Conservation (phyloP, 2,329 filamentous ascomycete species). For the Cordyceps javanica region DNA sequence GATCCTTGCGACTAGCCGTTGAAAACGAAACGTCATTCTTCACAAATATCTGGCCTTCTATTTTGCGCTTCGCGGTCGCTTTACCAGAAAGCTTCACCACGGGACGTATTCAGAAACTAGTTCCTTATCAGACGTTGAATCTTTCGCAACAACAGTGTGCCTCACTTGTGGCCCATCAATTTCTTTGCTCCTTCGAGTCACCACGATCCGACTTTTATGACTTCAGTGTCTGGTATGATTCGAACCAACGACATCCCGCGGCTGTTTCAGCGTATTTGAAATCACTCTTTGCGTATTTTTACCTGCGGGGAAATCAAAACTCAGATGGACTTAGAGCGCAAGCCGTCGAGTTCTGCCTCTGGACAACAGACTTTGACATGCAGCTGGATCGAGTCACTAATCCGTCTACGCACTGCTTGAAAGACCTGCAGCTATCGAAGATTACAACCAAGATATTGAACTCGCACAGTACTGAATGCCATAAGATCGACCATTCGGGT, state of each 20-base stretch:
- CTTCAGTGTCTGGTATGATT: constrained; percentile 29
- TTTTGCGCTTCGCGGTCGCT: constrained; percentile 18
- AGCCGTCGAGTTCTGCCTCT: neutral
- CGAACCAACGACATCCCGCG: constrained; percentile 23
- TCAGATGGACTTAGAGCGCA: neutral
- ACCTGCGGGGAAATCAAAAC: neutral
- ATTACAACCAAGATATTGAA: constrained; percentile 17
- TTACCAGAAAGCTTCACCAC: constrained; percentile 19
- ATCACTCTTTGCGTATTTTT: constrained; percentile 26
- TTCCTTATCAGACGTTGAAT: constrained; percentile 11
- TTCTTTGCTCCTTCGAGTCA: constrained; percentile 22
- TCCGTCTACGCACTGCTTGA: neutral
- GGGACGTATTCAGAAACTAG: constrained; percentile 17
- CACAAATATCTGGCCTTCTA: constrained; percentile 19
- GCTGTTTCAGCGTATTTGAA: constrained; percentile 26
- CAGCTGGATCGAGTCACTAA: neutral
- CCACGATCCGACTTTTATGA: constrained; percentile 25
- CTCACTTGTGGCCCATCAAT: constrained; percentile 28
- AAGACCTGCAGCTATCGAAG: constrained; percentile 9
- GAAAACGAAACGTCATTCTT: constrained; percentile 13
- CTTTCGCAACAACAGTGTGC: constrained; percentile 22
- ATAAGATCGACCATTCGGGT: constrained; percentile 20
- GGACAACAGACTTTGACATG: neutral
- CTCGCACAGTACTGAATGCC: constrained; percentile 21
- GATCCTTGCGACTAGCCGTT: constrained; percentile 16